phyloP scores from a whole-genome alignment of 176 grass and related monocot genomes.

The Aegilops sharonensis region DNA sequence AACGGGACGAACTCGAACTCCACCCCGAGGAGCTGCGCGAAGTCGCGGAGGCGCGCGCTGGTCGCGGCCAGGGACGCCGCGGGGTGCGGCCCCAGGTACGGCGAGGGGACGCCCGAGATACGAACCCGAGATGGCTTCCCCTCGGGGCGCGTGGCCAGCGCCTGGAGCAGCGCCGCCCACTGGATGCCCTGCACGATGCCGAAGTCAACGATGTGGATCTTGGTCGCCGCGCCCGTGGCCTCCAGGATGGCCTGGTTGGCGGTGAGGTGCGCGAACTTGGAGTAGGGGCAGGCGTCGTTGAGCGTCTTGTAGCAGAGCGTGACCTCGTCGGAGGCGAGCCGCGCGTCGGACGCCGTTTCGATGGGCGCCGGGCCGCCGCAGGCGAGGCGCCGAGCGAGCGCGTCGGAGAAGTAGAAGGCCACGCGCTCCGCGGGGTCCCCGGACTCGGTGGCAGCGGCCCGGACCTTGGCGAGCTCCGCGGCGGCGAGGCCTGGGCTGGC shows the following conservation, averaged over 20 bases:
- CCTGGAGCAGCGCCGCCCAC: conserved; percentile 95
- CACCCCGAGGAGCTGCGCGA: conserved; percentile 73
- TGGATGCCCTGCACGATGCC: conserved; percentile 93
- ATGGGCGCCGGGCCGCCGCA: neutral
- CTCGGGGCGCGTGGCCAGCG: conserved; percentile 79
- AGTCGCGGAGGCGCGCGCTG: conserved; percentile 70
- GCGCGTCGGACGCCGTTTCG: neutral
- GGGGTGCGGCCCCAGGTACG: conserved; percentile 56
- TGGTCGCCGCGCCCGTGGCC: conserved; percentile 65
- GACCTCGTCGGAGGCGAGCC: conserved; percentile 63
- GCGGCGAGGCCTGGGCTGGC: conserved; percentile 53
- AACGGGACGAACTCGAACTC: conserved; percentile 92
- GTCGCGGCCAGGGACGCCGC: conserved; percentile 74
- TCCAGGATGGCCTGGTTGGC: conserved; percentile 99
- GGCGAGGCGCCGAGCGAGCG: conserved; percentile 57
- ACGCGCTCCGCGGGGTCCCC: conserved; percentile 86
- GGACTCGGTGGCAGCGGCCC: conserved; percentile 41
- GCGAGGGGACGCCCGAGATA: conserved; percentile 89
- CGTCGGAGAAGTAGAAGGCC: conserved; percentile 90
- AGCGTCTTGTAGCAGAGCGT: conserved; percentile 92
- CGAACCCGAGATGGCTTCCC: conserved; percentile 78
- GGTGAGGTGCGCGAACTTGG: conserved; percentile 94
- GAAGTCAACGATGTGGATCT: conserved; percentile 94
- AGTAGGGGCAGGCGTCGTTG: conserved; percentile 97
- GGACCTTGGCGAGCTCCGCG: conserved; percentile 58